Evolutionary conservation across 2,329 filamentous ascomycete species (phyloP), one percentile per base, ranked within the genome.

Genomic region (Fusarium sp.): DNA sequence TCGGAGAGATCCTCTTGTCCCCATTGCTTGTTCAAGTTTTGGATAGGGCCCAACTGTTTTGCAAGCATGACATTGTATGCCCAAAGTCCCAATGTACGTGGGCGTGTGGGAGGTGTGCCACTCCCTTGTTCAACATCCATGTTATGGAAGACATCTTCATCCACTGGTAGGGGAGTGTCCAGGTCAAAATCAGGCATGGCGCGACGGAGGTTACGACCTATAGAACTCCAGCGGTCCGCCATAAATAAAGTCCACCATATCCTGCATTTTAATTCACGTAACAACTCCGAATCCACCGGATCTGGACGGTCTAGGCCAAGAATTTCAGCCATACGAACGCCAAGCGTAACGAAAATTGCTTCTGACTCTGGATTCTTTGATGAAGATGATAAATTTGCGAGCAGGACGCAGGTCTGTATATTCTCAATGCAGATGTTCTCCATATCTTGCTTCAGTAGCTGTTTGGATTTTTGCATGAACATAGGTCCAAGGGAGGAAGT

Each of bases 31-130:
- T 58, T 58, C 16, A 58, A 7, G 28, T 23, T 54, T 13, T 44
- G 50, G 18, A 58, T 58, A 18, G 56, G 56, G 23, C 50, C 56
- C 19, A 58, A 16, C 19, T 58, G 30, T 1, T 56, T 56, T 12
- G 56, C 56, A 30, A 58, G 56, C 56, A 58, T 58, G 56, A 58
- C 19, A 37, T 58, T 58, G 30, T 58, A 58, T 14, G 56, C 56
- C 56, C 56, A 58, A n/a, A 58, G 56, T 8, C 56, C 56, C 4
- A 58, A 25, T 16, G 50, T 45, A 39, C 51, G 56, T 25, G 56
- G 50, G 13, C 25, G 25, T 8, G 25, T 5, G 11, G 41, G 19
- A 4, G 21, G 6, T 25, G 2, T 14, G 50, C 14, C 41, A 23
- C 30, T 56, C 30, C 50, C 28, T 56, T 25, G 21, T 5, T 56